Evolutionary conservation across 805 yeast species (phyloP).

Genomic region (Ogataea thermomethanolica): DNA sequence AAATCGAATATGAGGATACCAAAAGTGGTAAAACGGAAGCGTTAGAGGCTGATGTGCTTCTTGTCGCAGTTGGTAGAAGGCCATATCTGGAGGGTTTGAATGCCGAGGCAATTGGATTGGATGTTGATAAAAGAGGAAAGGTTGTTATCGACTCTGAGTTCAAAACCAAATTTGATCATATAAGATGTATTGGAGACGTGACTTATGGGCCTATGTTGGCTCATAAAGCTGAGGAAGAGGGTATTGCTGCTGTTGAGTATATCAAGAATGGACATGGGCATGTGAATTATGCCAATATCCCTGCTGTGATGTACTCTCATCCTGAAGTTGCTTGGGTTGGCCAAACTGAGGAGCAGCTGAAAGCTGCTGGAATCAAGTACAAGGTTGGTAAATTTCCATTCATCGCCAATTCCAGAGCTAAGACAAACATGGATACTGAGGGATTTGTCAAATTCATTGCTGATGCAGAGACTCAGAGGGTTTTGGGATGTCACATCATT

Average conservation of each 20-base stretch:
- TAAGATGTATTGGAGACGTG: conserved; percentile 96
- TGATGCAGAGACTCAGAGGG: conserved; percentile 96
- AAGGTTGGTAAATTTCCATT: conserved; percentile 98
- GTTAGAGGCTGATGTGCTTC: conserved; percentile 84
- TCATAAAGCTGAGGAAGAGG: conserved; percentile 99
- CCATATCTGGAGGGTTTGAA: conserved; percentile 90
- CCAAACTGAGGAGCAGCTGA: conserved; percentile 89
- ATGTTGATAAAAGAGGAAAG: conserved; percentile 88
- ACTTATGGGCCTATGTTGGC: conserved; percentile 99
- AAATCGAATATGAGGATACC: conserved; percentile 83
- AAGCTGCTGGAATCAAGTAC: conserved; percentile 87
- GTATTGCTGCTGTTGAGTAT: conserved; percentile 96
- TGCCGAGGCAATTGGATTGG: conserved; percentile 86
- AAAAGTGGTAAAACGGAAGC: conserved; percentile 79
- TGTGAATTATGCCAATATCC: conserved; percentile 96
- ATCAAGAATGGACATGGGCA: conserved; percentile 94
- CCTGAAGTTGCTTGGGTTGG: conserved; percentile 99
- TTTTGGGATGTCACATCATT: conserved; percentile 93
- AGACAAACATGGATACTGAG: conserved; percentile 94
- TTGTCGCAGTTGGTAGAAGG: conserved; percentile 98
- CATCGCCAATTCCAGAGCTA: conserved; percentile 98
- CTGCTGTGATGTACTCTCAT: conserved; percentile 98
- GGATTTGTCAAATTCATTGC: conserved; percentile 95
- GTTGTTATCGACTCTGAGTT: conserved; percentile 91
- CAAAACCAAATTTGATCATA: conserved; percentile 88